Conservation (phyloP, 2,329 filamentous ascomycete species). For the Ploettnerulaceae sp. region DNA sequence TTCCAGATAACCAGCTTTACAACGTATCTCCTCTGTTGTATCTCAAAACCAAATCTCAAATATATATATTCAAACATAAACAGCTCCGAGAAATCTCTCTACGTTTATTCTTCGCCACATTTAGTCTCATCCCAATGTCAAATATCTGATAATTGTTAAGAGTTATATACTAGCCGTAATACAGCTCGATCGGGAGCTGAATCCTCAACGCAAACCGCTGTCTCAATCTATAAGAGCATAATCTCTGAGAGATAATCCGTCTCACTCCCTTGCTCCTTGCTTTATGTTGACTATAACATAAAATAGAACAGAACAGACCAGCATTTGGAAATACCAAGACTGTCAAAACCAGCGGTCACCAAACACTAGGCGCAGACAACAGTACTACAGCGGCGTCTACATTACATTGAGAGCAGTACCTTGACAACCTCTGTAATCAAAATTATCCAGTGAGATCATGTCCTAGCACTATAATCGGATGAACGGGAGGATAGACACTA, state of each 20-base stretch:
- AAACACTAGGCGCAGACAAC: constrained; percentile 53
- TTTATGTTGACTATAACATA: not conserved
- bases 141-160: too few species aligned
- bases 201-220: constrained; percentile 52
- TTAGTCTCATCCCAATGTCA: too few species aligned
- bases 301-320: constrained; percentile 59
- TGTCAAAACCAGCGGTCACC: constrained; percentile 48
- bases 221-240: constrained; percentile 54
- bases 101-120: too few species aligned
- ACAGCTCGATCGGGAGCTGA: constrained; percentile 63
- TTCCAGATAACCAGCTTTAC: too few species aligned
- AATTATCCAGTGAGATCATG: constrained; percentile 16
- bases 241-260: constrained; percentile 40
- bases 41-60: too few species aligned
- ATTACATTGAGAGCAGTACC: constrained; percentile 57
- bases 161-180: constrained; percentile 66
- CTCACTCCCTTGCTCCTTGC: not conserved
- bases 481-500: not conserved
- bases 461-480: not conserved
- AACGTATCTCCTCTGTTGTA: too few species aligned
- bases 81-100: too few species aligned
- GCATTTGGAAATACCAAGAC: constrained; percentile 65
- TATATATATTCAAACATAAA: too few species aligned
- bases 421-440: constrained; percentile 36
- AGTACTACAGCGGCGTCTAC: constrained; percentile 67